Conservation (phyloP, 2,329 filamentous ascomycete species). For the Clathrospora elynae region DNA sequence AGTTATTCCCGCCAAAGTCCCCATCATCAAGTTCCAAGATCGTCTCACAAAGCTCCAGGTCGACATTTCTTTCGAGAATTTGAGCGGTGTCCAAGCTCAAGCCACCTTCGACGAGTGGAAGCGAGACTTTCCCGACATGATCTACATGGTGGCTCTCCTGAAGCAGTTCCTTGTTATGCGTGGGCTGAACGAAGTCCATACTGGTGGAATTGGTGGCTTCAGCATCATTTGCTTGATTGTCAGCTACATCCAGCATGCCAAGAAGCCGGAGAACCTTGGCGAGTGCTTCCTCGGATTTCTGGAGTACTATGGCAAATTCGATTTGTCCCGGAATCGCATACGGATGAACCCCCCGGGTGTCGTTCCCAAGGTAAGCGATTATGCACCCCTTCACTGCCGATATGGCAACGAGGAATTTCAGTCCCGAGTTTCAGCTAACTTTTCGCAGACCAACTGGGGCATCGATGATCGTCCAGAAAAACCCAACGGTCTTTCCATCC, state of each 20-base stretch:
- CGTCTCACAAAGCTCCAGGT: conserved; percentile 77
- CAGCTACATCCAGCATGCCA: conserved; percentile 76
- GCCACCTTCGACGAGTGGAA: conserved; percentile 83
- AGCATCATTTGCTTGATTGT: conserved; percentile 92
- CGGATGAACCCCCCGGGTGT: conserved; percentile 72
- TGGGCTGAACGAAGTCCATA: conserved; percentile 87
- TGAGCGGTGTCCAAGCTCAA: conserved; percentile 78
- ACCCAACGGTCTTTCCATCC: conserved; percentile 74
- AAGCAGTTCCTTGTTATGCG: conserved; percentile 94
- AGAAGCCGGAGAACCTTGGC: conserved; percentile 66
- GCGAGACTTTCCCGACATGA: conserved; percentile 78
- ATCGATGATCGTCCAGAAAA: conserved; percentile 42
- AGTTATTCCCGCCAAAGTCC: conserved; percentile 80
- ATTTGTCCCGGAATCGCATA: conserved; percentile 73
- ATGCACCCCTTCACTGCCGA: neutral
- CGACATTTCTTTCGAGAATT: conserved; percentile 94
- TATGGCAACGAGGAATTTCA: too few relatives aligned
- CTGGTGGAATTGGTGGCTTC: conserved; percentile 90
- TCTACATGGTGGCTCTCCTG: conserved; percentile 80
- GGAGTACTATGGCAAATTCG: conserved; percentile 85
- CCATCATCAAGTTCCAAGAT: conserved; percentile 90
- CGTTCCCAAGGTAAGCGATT: conserved; percentile 70
- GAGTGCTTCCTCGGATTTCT: conserved; percentile 86
- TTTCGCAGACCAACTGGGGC: conserved; percentile 23
- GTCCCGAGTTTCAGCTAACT: too few relatives aligned